A percentile compares a stretch with the other conserved stretches of the same genome.
Evolutionary conservation across 192 early-diverging fungal species (phyloP).

Genomic region (Helicostylum pulchrum): DNA sequence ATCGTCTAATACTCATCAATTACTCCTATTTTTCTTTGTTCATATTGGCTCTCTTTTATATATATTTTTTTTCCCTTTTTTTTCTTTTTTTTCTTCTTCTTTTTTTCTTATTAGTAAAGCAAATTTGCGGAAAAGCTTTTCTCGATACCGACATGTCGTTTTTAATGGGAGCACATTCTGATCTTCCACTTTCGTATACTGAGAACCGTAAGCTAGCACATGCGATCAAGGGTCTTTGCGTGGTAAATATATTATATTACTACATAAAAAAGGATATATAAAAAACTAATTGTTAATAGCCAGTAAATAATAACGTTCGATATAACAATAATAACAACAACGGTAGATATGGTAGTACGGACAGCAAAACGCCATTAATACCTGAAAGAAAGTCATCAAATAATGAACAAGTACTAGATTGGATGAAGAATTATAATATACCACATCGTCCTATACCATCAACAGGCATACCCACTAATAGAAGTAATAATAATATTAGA

Average conservation of each 20-base stretch:
- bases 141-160: slow-evolving; percentile 1
- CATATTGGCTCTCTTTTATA: neutral
- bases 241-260: no score
- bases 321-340: no score
- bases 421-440: slow-evolving; percentile 14
- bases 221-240: neutral
- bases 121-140: slow-evolving; percentile 10
- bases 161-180: neutral
- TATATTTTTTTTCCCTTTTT: neutral
- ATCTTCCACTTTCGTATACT: neutral
- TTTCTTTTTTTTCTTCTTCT: neutral
- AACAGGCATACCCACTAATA: neutral
- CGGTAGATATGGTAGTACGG: no score
- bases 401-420: slow-evolving; percentile 10
- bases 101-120: neutral
- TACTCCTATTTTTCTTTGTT: no score
- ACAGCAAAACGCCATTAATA: neutral
- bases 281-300: no score
- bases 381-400: slow-evolving; percentile 18
- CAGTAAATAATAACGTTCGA: no score
- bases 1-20: no score
- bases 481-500: no score
- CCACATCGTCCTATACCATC: slow-evolving; percentile 4
- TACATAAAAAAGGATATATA: no score
- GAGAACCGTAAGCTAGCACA: slow-evolving; percentile 4